Conservation (phyloP, 495 filamentous ascomycete genomes). For the Xylaria castorea region DNA sequence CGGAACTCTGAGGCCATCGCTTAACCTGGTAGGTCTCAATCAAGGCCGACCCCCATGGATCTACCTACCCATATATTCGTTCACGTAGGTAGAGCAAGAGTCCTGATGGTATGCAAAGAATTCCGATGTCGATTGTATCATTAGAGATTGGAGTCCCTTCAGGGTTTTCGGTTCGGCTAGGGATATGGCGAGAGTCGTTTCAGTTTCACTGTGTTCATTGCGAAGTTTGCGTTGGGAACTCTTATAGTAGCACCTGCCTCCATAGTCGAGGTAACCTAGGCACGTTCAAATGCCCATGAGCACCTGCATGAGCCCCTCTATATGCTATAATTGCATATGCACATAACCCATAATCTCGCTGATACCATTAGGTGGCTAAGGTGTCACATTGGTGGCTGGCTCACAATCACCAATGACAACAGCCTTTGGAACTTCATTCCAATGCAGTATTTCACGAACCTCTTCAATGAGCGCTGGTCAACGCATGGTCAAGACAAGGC, state of each 20-base stretch:
- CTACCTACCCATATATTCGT: neutral
- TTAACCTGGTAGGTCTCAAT: constrained; percentile 7
- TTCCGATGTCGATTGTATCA: neutral
- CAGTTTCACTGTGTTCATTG: neutral
- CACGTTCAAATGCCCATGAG: neutral
- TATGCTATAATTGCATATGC: constrained; percentile 18
- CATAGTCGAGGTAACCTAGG: neutral
- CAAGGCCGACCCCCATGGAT: neutral
- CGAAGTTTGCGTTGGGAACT: neutral
- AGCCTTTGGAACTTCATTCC: neutral
- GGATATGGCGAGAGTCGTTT: constrained; percentile 3
- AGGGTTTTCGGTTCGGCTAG: neutral
- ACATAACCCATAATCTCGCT: neutral
- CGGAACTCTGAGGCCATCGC: constrained; percentile 9
- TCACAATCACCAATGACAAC: too few species aligned
- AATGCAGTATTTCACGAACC: neutral
- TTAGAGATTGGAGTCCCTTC: neutral
- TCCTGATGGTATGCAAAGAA: neutral
- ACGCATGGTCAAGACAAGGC: neutral
- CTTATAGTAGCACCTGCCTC: neutral
- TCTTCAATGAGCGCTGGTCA: neutral
- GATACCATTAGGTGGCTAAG: too few species aligned
- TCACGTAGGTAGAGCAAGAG: neutral
- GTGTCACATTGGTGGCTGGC: too few species aligned
- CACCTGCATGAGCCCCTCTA: neutral